Evolutionary conservation across 768 basidiomycete genomes (phyloP), one percentile per base, ranked within the genome.

Genomic region (Stropharia rugosoannulata): DNA sequence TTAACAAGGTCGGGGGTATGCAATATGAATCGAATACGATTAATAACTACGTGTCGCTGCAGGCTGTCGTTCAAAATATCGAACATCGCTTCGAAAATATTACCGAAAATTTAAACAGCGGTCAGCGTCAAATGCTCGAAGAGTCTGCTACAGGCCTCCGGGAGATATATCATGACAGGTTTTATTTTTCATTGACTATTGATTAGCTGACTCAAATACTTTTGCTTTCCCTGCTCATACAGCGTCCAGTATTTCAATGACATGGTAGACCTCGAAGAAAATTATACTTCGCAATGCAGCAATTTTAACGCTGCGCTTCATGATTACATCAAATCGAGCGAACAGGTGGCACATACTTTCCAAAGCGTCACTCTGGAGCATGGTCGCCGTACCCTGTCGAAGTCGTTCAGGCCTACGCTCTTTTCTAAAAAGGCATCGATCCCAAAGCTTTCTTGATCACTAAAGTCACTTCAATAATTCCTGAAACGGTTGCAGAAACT

Each of bases 211-310:
- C 29, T 51, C 35, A 50, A 39, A 42, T 42, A 46, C 15, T 46
- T n/a, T 13, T 18, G 27, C 15, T 19, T 29, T 29, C 12, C 25
- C 41, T 43, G 8, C 36, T 15, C 22, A 22, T 44, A 4, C 18
- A 88, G 86, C 51, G 73, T 74, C 40, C 66, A 59, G 16, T 76
- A 81, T 60, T 85, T 81, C 66, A 82, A 86, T 61, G 66, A 58
- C 12, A 66, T 88, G 29, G 76, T 87, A 29, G 75, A 77, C 51
- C 73, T 86, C 15, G 82, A 86, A 61, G 74, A 76, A 51, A 77
- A 79, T 51, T 87, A 86, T 59, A 72, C 78, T 37, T 66, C 57
- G 22, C 71, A 74, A 51, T 73, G 78, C 55, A 70, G 72, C 41
- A 68, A 73, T 29, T 68, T 83, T 39, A 64, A 73, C 46, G 60